Base-by-base conservation (phyloP, 257 asterid species). In the Solanum appendiculatum region DNA sequence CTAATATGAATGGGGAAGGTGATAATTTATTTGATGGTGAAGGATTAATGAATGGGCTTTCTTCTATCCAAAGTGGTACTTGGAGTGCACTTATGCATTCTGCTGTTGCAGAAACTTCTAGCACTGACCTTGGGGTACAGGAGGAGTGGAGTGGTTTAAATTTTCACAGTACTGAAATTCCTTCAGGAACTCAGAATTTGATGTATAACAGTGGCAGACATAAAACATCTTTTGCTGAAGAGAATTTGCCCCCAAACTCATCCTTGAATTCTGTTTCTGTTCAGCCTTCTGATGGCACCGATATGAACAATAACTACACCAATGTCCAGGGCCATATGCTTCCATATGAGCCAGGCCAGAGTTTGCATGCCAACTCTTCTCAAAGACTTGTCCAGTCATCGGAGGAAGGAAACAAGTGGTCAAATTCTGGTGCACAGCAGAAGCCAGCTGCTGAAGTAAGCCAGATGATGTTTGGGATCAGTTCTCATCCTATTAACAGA, bases 1-100 rank as follows among this genome's bases (percentile, higher is more conserved):
- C 93, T 58, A 77, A 88, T 82, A 51, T 82, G 82, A 88, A 89
- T 91, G 97, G 88, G 86, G 95, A 91, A 75, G 90, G 88, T 70
- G 90, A 88, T 85, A 89, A 87, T 89, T 80, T 89, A 85, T 90
- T 92, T 60, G 94, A 92, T 78, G 87, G 84, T 78, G 89, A 89
- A 84, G 93, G 91, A 13, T 74, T 84, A 68, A 84, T 88, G n/a
- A 90, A 92, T 91, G 94, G 92, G 42, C 36, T 90, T 42, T 87
- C 94, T 63, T 93, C 96, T 56, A 86, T 92, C 90, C 96, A 93
- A 88, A 90, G 94, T 89, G 99, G 99, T 87, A 93, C 98, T 88
- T 96, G 99, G 99, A 95, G 99, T 90, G 98, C 99, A 88, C 95
- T 97, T 64, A 95, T 97, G 98, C 98, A 97, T 88, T 97, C 99